Percentiles rank a stretch among this genome's conserved stretches.
Conservation (phyloP, 495 filamentous ascomycete genomes). For the Glarea lozoyensis region DNA sequence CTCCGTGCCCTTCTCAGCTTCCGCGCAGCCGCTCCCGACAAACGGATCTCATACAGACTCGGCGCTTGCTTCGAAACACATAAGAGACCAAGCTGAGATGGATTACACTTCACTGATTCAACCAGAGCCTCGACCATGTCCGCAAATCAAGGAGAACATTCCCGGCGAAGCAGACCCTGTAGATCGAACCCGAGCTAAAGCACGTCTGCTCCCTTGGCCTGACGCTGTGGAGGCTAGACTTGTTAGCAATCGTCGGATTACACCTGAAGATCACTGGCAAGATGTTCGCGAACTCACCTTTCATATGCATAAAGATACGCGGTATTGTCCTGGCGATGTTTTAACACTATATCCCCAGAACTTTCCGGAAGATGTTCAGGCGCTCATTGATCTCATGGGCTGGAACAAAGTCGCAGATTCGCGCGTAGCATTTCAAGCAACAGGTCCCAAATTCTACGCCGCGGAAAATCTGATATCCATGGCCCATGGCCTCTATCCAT, state of each 20-base stretch:
- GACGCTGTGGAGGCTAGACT: slow-evolving; percentile 34
- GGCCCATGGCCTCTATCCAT: slow-evolving; percentile 5
- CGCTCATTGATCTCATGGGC: slow-evolving; percentile 62
- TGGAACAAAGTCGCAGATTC: slow-evolving; percentile 67
- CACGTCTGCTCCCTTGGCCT: slow-evolving; percentile 46
- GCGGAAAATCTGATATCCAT: slow-evolving; percentile 2
- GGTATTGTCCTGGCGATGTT: slow-evolving; percentile 62
- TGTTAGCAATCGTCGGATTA: slow-evolving; percentile 58
- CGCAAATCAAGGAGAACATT: slow-evolving; percentile 10
- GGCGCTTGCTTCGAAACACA: neutral
- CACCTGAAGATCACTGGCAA: slow-evolving; percentile 75
- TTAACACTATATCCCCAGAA: slow-evolving; percentile 82
- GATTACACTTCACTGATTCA: neutral
- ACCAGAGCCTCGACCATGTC: neutral
- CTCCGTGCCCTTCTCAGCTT: neutral
- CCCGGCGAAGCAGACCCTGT: neutral
- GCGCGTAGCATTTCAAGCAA: slow-evolving; percentile 37
- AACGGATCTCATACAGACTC: neutral
- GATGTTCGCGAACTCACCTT: slow-evolving; percentile 78
- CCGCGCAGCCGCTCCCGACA: too few relatives aligned
- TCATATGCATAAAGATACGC: slow-evolving; percentile 31
- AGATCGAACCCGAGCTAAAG: neutral
- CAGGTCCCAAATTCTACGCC: slow-evolving; percentile 4
- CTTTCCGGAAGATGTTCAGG: slow-evolving; percentile 64
- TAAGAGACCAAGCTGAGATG: neutral